Evolutionary conservation across 345 rosid genomes (phyloP).

Genomic region (Kernera saxatilis): DNA sequence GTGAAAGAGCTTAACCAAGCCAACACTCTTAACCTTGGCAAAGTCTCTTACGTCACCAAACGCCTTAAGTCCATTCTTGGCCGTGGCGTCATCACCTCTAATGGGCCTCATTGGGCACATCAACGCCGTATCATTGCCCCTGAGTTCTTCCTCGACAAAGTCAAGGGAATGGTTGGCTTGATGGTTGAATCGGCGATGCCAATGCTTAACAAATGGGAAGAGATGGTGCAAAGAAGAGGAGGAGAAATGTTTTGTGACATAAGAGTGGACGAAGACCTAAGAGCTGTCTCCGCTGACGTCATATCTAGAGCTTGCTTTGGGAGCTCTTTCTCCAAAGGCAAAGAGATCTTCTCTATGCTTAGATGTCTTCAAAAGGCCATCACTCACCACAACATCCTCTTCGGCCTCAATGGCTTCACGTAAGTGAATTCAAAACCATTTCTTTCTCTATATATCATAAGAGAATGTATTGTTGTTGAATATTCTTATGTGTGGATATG

Average conservation of each 20-base stretch:
- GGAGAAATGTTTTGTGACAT: conserved; percentile 37
- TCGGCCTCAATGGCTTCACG: conserved; percentile 33
- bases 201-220: conserved; percentile 53
- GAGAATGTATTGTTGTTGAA: not conserved
- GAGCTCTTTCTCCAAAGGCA: conserved; percentile 46
- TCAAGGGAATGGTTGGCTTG: conserved; percentile 69
- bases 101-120: conserved; percentile 60
- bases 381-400: conserved; percentile 35
- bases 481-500: not conserved
- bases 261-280: conserved; percentile 43
- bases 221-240: conserved; percentile 17
- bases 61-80: conserved; percentile 61
- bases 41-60: conserved; percentile 59
- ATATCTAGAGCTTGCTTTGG: conserved; percentile 67
- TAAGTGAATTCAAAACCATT: conserved; percentile 8
- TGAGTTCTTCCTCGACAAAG: conserved; percentile 67
- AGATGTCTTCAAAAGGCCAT: conserved; percentile 49
- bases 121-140: conserved; percentile 73
- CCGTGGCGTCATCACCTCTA: conserved; percentile 64
- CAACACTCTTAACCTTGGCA: conserved; percentile 55
- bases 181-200: conserved; percentile 49
- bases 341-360: conserved; percentile 52
- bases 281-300: conserved; percentile 51
- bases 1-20: conserved; percentile 70
- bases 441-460: not conserved